These are phyloP conservation scores for Pyrenochaeta sp. DNA, from an alignment of 2,329 filamentous ascomycete species.

Conservation along the genomic window DNA sequence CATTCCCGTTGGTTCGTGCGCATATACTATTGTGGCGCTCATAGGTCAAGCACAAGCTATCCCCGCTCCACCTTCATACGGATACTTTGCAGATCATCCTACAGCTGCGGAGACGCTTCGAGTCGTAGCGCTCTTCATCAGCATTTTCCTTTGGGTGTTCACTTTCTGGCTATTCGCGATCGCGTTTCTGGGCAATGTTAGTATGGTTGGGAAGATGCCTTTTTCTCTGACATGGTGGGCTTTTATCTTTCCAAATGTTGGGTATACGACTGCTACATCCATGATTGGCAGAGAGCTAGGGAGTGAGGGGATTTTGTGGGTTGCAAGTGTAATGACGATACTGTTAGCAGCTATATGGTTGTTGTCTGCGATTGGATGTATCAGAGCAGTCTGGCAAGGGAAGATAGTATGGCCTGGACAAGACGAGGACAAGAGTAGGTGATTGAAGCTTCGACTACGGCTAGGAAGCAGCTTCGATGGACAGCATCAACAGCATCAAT, in stretches of 20 bases:
- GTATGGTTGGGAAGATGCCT: constrained; percentile 47
- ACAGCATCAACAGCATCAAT: no score
- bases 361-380: constrained; percentile 58
- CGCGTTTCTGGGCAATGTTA: constrained; percentile 38
- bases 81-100: constrained; percentile 33
- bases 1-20: constrained; percentile 74
- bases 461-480: neutral
- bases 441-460: neutral
- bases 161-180: constrained; percentile 62
- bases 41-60: constrained; percentile 70
- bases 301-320: constrained; percentile 46
- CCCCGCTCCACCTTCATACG: constrained; percentile 45
- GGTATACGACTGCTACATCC: constrained; percentile 49
- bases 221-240: constrained; percentile 69
- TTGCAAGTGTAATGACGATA: constrained; percentile 59
- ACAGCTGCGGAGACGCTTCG: constrained; percentile 44
- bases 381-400: constrained; percentile 58
- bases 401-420: constrained; percentile 64
- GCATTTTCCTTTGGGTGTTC: constrained; percentile 70
- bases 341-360: constrained; percentile 61
- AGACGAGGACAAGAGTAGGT: constrained; percentile 39
- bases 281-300: constrained; percentile 43
- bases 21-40: constrained; percentile 75
- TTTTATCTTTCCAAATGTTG: constrained; percentile 56
- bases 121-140: constrained; percentile 52